Evolutionary conservation across 768 basidiomycete species (phyloP).

Genomic region (Leccinum rimulosum): DNA sequence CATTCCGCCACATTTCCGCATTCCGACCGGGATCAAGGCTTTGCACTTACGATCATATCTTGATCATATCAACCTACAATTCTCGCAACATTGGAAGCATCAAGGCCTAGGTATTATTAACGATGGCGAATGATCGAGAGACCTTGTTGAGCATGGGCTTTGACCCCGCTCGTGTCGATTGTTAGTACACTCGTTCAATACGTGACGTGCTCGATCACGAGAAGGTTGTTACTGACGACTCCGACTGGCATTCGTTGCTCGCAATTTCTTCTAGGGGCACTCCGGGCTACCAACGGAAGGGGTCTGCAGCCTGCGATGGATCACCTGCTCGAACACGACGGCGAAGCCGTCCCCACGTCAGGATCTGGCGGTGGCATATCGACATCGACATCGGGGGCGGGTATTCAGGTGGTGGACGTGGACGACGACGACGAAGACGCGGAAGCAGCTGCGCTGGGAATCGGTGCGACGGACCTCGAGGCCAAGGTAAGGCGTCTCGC

Average conservation of each 20-base stretch:
- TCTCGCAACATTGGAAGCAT: not conserved
- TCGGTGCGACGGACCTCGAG: constrained; percentile 44
- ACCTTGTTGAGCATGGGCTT: constrained; percentile 86
- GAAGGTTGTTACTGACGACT: not conserved
- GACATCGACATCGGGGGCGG: not conserved
- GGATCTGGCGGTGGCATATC: not conserved
- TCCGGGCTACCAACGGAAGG: constrained; percentile 77
- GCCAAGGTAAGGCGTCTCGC: constrained; percentile 50
- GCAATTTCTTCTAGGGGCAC: constrained; percentile 60
- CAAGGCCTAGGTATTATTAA: not conserved
- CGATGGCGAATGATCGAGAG: constrained; percentile 61
- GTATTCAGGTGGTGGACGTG: constrained; percentile 41
- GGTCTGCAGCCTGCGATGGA: constrained; percentile 94
- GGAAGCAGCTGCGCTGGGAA: constrained; percentile 59
- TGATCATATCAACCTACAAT: too few relatives aligned
- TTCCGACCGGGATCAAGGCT: too few relatives aligned
- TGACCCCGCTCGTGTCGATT: constrained; percentile 78
- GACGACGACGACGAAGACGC: constrained; percentile 67
- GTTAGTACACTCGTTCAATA: constrained; percentile 43
- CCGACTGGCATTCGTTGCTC: not conserved
- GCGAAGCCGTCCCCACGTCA: constrained; percentile 47
- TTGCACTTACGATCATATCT: too few relatives aligned
- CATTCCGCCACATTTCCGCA: too few relatives aligned
- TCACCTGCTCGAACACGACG: constrained; percentile 78
- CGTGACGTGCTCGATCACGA: not conserved